Conservation (phyloP, 192 early-diverging fungal species). For the Pecoramyces ruminantium region DNA sequence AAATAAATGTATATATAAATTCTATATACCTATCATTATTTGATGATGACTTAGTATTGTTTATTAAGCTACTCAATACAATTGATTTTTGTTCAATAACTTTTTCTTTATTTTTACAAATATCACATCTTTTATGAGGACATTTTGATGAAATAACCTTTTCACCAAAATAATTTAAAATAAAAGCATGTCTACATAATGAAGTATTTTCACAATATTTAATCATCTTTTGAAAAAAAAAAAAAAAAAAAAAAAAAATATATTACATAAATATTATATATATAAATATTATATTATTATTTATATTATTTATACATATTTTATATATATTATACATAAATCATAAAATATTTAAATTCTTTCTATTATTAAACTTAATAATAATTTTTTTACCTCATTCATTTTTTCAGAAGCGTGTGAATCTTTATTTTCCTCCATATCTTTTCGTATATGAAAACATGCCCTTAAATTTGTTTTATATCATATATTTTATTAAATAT, state of each 20-base stretch:
- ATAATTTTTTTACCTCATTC: neutral
- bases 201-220: neutral
- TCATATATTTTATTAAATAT: no score
- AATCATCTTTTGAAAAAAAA: neutral
- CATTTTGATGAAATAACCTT: neutral
- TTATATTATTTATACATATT: no score
- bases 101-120: neutral
- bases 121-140: neutral
- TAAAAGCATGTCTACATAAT: neutral
- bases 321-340: no score
- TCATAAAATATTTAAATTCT: no score
- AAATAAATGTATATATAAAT: no score
- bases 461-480: neutral
- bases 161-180: neutral
- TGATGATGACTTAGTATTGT: neutral
- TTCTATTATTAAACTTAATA: no score
- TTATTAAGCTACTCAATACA: neutral
- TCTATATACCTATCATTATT: neutral
- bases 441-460: neutral
- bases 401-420: neutral
- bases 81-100: neutral
- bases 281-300: no score
- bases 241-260: no score
- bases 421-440: neutral
- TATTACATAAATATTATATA: no score